These are phyloP conservation scores for Solanum neorickii DNA, from an alignment of 257 asterid genomes.

Conservation along the genomic window DNA sequence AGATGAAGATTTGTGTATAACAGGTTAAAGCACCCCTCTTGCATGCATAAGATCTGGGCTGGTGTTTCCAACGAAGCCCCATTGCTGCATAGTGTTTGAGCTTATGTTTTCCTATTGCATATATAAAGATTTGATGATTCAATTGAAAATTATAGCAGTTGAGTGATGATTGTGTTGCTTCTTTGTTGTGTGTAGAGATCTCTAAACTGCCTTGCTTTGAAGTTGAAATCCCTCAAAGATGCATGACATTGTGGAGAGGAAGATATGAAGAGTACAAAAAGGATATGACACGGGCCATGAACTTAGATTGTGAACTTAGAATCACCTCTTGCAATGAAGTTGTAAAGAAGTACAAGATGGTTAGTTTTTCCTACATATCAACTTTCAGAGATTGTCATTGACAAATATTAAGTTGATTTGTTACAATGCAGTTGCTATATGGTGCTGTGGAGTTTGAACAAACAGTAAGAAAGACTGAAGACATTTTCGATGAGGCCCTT, in stretches of 20 bases:
- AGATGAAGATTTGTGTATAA: conserved; percentile 1
- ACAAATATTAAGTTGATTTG: neutral
- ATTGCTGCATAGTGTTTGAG: neutral
- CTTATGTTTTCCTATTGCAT: neutral
- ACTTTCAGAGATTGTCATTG: neutral
- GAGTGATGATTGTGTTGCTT: neutral
- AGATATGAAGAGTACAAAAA: conserved; percentile 24
- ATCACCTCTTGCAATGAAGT: conserved; percentile 35
- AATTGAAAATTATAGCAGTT: neutral
- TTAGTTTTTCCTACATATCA: neutral
- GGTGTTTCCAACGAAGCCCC: neutral
- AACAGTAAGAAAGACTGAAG: conserved; percentile 18
- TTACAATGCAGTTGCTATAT: conserved; percentile 43
- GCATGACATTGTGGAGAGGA: conserved; percentile 22
- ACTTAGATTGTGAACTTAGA: conserved; percentile 12
- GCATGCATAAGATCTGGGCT: neutral
- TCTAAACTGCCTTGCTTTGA: conserved; percentile 46
- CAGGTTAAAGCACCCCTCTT: conserved; percentile 17
- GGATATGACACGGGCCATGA: conserved; percentile 41
- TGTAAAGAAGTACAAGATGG: conserved; percentile 58
- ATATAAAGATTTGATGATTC: neutral
- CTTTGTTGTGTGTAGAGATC: conserved; percentile 22
- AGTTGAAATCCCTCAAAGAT: conserved; percentile 10
- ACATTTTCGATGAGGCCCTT: conserved; percentile 45
- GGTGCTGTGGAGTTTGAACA: conserved; percentile 51